Conservation (phyloP, 2,329 filamentous ascomycete species). For the Ophiosphaerella narmari region DNA sequence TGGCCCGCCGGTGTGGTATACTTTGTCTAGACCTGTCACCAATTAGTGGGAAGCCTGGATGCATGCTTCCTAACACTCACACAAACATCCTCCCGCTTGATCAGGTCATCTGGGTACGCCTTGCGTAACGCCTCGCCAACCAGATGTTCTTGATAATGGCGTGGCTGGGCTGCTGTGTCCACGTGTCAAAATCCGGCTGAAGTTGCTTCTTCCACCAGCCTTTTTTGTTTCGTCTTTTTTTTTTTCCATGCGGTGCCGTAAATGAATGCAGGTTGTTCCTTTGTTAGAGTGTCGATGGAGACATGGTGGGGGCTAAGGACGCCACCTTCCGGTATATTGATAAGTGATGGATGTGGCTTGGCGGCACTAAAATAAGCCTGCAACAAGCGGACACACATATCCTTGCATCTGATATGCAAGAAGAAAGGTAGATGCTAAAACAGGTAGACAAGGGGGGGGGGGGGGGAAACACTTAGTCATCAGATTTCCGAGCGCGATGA, state of each 20-base stretch:
- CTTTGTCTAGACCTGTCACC: conserved; percentile 75
- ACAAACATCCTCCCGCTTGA: conserved; percentile 66
- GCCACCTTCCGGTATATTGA: conserved; percentile 20
- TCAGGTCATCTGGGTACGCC: conserved; percentile 63
- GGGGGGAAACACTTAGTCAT: no score
- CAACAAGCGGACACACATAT: no score
- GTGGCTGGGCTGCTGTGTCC: conserved; percentile 79
- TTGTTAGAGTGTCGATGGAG: conserved; percentile 19
- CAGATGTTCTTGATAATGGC: conserved; percentile 75
- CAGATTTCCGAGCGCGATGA: conserved; percentile 1
- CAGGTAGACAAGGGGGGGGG: no score
- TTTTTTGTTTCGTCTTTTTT: conserved; percentile 59
- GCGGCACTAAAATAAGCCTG: no score
- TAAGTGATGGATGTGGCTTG: no score
- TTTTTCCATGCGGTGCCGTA: conserved; percentile 92
- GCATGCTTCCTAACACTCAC: conserved; percentile 49
- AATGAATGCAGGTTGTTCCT: conserved; percentile 52
- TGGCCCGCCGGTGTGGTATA: conserved; percentile 71
- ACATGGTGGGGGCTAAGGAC: conserved; percentile 10
- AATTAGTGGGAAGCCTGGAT: neutral
- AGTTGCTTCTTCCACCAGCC: conserved; percentile 71
- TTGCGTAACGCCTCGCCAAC: conserved; percentile 69
- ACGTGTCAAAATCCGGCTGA: conserved; percentile 71
- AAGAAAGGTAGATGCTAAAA: no score
- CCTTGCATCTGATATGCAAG: no score